A percentile compares a stretch with the other conserved stretches of the same genome.
These are phyloP conservation scores for Wickerhamomyces tratensis DNA, from an alignment of 805 yeast species.

Conservation along the genomic window DNA sequence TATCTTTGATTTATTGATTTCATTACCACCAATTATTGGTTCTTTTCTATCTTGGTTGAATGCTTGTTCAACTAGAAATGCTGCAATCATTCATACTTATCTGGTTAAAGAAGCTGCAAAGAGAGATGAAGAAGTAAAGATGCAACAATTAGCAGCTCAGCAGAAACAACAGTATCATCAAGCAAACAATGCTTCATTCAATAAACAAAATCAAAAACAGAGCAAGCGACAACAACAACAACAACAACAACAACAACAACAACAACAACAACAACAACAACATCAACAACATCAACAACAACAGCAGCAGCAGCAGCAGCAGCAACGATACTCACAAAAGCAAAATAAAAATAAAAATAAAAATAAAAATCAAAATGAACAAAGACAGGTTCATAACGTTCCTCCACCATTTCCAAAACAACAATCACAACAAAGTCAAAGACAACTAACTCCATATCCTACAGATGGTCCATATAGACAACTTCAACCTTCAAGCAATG, in stretches of 20 bases:
- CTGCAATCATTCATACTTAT: conserved; percentile 57
- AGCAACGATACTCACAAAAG: too few relatives aligned
- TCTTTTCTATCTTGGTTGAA: conserved; percentile 70
- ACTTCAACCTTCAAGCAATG: too few relatives aligned
- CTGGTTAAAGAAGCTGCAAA: conserved; percentile 11
- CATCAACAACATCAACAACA: too few relatives aligned
- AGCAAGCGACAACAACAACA: not conserved
- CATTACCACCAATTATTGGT: conserved; percentile 78
- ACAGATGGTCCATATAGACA: too few relatives aligned
- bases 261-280: not conserved
- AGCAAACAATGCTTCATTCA: too few relatives aligned
- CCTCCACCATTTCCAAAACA: too few relatives aligned
- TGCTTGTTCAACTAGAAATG: conserved; percentile 83
- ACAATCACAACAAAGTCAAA: too few relatives aligned
- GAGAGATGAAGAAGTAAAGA: conserved; percentile 2
- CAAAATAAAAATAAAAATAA: too few relatives aligned
- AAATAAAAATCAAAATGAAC: too few relatives aligned
- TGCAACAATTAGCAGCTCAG: not conserved
- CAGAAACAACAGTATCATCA: not conserved
- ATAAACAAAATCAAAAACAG: not conserved
- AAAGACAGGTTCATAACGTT: too few relatives aligned
- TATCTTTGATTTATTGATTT: conserved; percentile 58
- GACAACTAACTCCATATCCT: too few relatives aligned
- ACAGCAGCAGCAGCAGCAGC: too few relatives aligned
- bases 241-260: not conserved